phyloP scores from a whole-genome alignment of 1,139 yeast species.

The Diutina pseudorugosa region DNA sequence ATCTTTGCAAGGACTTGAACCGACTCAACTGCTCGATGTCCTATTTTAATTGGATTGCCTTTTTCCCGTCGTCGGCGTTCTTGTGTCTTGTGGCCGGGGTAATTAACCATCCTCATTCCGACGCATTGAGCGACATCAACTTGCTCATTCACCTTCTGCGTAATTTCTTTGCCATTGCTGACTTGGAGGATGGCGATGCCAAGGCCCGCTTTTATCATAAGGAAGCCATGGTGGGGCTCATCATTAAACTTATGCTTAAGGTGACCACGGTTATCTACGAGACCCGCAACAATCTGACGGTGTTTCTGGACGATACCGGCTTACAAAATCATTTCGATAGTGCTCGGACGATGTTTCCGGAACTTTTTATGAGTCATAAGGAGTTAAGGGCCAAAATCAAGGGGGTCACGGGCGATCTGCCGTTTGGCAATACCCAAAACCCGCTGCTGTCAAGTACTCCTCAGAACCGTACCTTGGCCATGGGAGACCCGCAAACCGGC shows the following conservation, averaged over 20 bases:
- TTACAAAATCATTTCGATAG: slow-evolving; percentile 5
- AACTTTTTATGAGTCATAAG: slow-evolving; percentile 6
- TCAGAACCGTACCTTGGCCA: background rate
- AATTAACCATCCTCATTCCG: slow-evolving; percentile 7
- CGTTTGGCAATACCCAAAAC: background rate
- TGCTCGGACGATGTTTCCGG: slow-evolving; percentile 6
- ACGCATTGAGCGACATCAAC: slow-evolving; percentile 6
- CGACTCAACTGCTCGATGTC: slow-evolving; percentile 5
- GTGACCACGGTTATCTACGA: slow-evolving; percentile 7
- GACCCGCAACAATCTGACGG: slow-evolving; percentile 5
- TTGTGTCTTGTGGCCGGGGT: slow-evolving; percentile 9
- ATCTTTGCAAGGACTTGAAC: slow-evolving; percentile 5
- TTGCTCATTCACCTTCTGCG: slow-evolving; percentile 6
- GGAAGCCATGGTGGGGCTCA: slow-evolving; percentile 6
- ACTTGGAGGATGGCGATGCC: background rate
- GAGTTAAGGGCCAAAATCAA: slow-evolving; percentile 4
- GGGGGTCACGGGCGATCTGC: background rate
- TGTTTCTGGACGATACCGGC: background rate
- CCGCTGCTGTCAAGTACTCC: background rate
- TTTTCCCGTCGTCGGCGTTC: slow-evolving; percentile 7
- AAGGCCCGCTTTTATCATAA: slow-evolving; percentile 1
- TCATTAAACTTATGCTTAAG: slow-evolving; percentile 6
- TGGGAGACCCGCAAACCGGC: background rate
- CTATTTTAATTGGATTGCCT: slow-evolving; percentile 7
- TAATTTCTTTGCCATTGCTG: slow-evolving; percentile 5